Evolutionary conservation across 2,329 filamentous ascomycete genomes (phyloP).

Genomic region (Fusarium sp.): DNA sequence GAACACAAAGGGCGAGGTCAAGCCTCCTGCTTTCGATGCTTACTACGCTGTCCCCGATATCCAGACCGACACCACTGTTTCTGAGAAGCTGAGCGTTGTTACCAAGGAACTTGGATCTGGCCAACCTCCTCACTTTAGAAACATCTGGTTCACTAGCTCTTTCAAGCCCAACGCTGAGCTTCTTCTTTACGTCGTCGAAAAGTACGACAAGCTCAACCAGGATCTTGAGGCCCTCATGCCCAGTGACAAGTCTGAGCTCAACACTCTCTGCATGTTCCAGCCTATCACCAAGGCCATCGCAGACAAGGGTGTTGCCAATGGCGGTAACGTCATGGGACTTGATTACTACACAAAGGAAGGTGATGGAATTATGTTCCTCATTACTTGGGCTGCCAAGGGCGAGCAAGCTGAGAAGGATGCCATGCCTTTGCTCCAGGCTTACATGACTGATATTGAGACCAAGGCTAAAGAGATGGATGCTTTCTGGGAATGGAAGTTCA

Average conservation of each 20-base stretch:
- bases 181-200: constrained; percentile 48
- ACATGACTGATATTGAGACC: constrained; percentile 47
- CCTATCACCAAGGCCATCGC: constrained; percentile 49
- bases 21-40: constrained; percentile 47
- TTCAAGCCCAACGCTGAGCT: constrained; percentile 53
- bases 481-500: constrained; percentile 50
- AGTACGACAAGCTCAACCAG: constrained; percentile 46
- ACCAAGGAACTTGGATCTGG: constrained; percentile 47
- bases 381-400: constrained; percentile 47
- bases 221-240: constrained; percentile 44
- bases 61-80: constrained; percentile 45
- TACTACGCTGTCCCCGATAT: constrained; percentile 42
- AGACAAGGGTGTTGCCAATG: constrained; percentile 46
- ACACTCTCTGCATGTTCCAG: constrained; percentile 49
- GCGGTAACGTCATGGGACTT: constrained; percentile 51
- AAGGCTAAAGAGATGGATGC: constrained; percentile 42
- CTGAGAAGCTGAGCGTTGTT: constrained; percentile 46
- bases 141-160: constrained; percentile 52
- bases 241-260: constrained; percentile 41
- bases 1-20: constrained; percentile 45
- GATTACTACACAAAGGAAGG: constrained; percentile 45
- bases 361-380: constrained; percentile 49
- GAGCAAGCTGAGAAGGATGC: constrained; percentile 50
- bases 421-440: constrained; percentile 50
- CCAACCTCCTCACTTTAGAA: constrained; percentile 46